Conservation (phyloP, 345 rosid genomes). For the Arabidopsis arenosa region DNA sequence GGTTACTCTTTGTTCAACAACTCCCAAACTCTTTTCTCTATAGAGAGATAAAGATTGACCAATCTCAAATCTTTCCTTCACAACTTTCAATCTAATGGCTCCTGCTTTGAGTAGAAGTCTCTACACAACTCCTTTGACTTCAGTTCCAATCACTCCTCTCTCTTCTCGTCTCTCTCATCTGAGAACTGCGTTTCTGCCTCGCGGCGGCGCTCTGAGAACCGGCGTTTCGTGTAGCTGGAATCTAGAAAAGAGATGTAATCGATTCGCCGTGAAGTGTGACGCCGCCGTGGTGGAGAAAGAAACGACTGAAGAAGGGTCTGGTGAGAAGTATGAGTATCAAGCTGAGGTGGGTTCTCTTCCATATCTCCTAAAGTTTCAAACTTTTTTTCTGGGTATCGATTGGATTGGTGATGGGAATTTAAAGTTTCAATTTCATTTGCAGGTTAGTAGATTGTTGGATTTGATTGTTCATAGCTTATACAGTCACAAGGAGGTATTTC, state of each 20-base stretch:
- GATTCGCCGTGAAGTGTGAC: conserved; percentile 64
- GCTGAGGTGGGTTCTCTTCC: conserved; percentile 72
- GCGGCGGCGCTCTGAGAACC: conserved; percentile 44
- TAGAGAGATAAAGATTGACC: background rate
- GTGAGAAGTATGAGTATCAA: conserved; percentile 96
- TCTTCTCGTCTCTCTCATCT: conserved; percentile 51
- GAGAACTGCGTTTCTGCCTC: conserved; percentile 58
- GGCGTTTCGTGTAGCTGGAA: conserved; percentile 62
- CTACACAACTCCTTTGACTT: conserved; percentile 51
- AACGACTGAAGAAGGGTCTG: conserved; percentile 68
- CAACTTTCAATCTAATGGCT: conserved; percentile 56
- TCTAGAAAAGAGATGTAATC: conserved; percentile 55
- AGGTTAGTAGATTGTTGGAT: conserved; percentile 89
- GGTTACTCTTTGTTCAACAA: conserved; percentile 6
- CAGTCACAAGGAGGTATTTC: conserved; percentile 85
- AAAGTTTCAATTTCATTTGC: too few relatives aligned
- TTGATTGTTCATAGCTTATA: conserved; percentile 83
- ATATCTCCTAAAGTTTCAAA: conserved; percentile 28
- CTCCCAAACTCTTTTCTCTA: background rate
- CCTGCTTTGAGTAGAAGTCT: conserved; percentile 73
- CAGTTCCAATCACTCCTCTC: conserved; percentile 56
- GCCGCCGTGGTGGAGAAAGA: conserved; percentile 93
- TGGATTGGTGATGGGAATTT: background rate
- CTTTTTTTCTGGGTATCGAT: conserved; percentile 8
- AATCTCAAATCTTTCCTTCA: background rate